Conservation (phyloP, 2,329 filamentous ascomycete species). For the Penicillium italicum region DNA sequence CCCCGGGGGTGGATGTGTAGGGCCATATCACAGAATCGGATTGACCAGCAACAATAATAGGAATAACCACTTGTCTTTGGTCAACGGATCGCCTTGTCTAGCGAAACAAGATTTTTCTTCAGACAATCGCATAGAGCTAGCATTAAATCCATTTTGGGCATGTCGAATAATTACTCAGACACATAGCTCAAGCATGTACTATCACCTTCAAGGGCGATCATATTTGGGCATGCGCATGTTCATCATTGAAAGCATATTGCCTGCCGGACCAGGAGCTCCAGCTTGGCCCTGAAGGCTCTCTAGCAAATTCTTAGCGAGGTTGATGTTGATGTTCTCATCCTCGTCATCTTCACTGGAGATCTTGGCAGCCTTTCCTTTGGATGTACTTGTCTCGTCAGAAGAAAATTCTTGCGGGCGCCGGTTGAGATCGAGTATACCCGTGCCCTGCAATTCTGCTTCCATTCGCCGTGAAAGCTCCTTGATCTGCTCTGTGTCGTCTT, state of each 20-base stretch:
- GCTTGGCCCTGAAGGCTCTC: conserved; percentile 90
- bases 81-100: background rate
- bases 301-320: conserved; percentile 82
- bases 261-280: conserved; percentile 78
- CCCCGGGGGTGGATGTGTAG: background rate
- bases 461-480: conserved; percentile 45
- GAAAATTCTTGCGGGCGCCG: conserved; percentile 19
- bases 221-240: conserved; percentile 77
- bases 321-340: conserved; percentile 75
- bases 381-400: conserved; percentile 18
- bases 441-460: conserved; percentile 47
- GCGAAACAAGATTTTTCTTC: background rate
- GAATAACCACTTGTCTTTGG: background rate
- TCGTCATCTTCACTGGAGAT: conserved; percentile 25
- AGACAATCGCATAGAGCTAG: background rate
- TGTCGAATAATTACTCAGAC: background rate
- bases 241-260: conserved; percentile 84
- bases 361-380: conserved; percentile 30
- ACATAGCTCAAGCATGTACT: background rate
- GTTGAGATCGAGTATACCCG: conserved; percentile 44
- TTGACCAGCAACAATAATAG: background rate
- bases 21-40: background rate
- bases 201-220: conserved; percentile 45
- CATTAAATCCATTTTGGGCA: background rate
- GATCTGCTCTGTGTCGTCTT: conserved; percentile 60